phyloP scores from a whole-genome alignment of 345 rosid genomes.

The Hibiscus tridactylites region DNA sequence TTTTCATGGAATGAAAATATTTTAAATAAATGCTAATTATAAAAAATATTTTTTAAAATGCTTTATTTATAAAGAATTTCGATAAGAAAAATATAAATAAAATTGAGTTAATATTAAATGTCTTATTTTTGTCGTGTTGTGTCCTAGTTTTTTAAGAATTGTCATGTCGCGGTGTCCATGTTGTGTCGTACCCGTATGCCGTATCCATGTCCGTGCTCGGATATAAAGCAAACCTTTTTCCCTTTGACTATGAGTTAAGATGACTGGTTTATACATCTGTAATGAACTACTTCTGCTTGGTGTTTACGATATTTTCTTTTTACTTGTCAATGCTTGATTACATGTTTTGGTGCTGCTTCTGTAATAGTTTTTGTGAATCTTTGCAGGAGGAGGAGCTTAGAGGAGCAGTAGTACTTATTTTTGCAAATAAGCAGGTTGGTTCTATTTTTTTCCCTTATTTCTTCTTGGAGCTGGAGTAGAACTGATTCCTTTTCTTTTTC shows the following conservation, averaged over 20 bases:
- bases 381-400: not conserved
- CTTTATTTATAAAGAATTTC: too few relatives aligned
- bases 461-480: not conserved
- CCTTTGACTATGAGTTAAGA: not conserved
- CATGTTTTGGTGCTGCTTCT: not conserved
- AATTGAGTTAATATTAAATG: too few relatives aligned
- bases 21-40: too few relatives aligned
- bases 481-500: not conserved
- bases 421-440: conserved; percentile 65
- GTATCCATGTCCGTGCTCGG: too few relatives aligned
- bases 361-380: not conserved
- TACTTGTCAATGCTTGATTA: not conserved
- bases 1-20: too few relatives aligned
- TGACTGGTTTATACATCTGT: not conserved
- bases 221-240: not conserved
- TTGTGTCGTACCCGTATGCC: too few relatives aligned
- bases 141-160: too few relatives aligned
- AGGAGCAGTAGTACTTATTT: conserved; percentile 37
- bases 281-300: not conserved
- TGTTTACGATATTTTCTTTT: not conserved
- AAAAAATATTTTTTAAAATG: too few relatives aligned
- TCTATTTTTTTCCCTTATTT: not conserved
- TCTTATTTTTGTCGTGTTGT: too few relatives aligned
- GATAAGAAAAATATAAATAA: too few relatives aligned
- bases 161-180: too few relatives aligned